Base-by-base conservation (phyloP, 2,329 filamentous ascomycete species). In the Colletotrichum musicola region DNA sequence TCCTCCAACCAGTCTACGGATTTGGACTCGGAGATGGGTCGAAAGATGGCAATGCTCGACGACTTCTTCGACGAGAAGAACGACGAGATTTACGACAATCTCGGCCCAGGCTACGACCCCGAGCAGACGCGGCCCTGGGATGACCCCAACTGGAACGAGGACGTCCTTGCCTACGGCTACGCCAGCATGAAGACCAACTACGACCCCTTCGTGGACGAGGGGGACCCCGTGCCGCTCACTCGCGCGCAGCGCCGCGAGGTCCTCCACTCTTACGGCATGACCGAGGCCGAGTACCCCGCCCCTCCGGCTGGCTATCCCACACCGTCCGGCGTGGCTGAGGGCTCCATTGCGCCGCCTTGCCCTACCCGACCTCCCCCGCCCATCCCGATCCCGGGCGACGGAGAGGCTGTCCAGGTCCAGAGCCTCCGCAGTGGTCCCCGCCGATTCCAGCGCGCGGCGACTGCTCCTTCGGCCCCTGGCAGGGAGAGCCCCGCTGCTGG, bases 61-160 rank as follows among this genome's bases (percentile, higher is more conserved):
- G 64, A 67, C 40, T 69, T 69, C 58, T 59, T 69, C 46, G 38
- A 51, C 4, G 57, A 68, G 51, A 22, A 68, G 30, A 69, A 66
- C 4, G 56, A 66, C 18, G 18, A 57, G 3, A 4, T 51, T 9
- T 69, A 66, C 55, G 12, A 12, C 12, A 46, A n/a, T 9, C n/a
- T 47, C 53, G 53, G 44, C 22, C 20, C 14, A 16, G 62, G 9
- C 50, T 16, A 14, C 50, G 42, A n/a, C 13, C 53, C 44, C 6
- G 16, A 40, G 16, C 9, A 53, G 38, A n/a, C 40, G 20, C 42
- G 61, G 25, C 50, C 42, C 12, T 69, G 66, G 62, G 40, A 69
- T 25, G 66, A 69, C 2, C 44, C 56, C 16, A 18, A 7, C 9
- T 69, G 46, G 44, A 50, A 69, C 20, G 66, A 69, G 44, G 66